These are phyloP conservation scores for Corniculantispora saksenae DNA, from an alignment of 2,329 filamentous ascomycete species.

Conservation along the genomic window DNA sequence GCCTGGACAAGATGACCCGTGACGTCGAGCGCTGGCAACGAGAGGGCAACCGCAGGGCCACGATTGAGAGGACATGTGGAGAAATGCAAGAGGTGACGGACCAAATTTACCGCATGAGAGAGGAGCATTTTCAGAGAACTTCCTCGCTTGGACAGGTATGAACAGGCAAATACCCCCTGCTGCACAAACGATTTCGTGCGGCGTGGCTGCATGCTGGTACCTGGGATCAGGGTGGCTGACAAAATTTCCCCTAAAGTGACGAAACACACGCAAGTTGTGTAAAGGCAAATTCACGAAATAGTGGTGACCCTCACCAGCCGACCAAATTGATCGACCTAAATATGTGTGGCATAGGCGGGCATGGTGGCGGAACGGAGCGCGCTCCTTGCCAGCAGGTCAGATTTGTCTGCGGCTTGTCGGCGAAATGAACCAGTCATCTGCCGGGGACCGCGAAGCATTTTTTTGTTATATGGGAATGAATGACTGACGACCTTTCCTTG, in stretches of 20 bases:
- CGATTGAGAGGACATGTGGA: slow-evolving; percentile 68
- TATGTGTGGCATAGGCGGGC: slow-evolving; percentile 12
- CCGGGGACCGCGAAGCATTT: slow-evolving; percentile 12
- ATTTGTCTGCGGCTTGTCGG: slow-evolving; percentile 15
- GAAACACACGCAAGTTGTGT: not conserved
- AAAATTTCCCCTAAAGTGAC: slow-evolving; percentile 11
- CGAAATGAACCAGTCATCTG: slow-evolving; percentile 21
- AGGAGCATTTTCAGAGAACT: slow-evolving; percentile 40
- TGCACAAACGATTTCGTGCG: not conserved
- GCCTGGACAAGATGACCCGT: slow-evolving; percentile 70
- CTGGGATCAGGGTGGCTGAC: slow-evolving; percentile 4
- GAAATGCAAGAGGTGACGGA: slow-evolving; percentile 67
- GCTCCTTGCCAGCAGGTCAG: slow-evolving; percentile 16
- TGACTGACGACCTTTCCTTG: slow-evolving; percentile 2
- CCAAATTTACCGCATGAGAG: slow-evolving; percentile 56
- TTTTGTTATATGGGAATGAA: slow-evolving; percentile 2
- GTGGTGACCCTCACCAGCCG: slow-evolving; percentile 16
- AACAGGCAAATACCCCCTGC: not conserved
- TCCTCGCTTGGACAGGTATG: slow-evolving; percentile 36
- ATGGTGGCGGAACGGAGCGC: slow-evolving; percentile 13
- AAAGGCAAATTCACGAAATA: slow-evolving; percentile 12
- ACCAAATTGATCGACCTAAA: slow-evolving; percentile 16
- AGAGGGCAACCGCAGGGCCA: slow-evolving; percentile 72
- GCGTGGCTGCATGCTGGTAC: not conserved
- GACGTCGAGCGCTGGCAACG: slow-evolving; percentile 76